Conservation (phyloP, 495 filamentous ascomycete genomes). For the Penicillium turbatum region DNA sequence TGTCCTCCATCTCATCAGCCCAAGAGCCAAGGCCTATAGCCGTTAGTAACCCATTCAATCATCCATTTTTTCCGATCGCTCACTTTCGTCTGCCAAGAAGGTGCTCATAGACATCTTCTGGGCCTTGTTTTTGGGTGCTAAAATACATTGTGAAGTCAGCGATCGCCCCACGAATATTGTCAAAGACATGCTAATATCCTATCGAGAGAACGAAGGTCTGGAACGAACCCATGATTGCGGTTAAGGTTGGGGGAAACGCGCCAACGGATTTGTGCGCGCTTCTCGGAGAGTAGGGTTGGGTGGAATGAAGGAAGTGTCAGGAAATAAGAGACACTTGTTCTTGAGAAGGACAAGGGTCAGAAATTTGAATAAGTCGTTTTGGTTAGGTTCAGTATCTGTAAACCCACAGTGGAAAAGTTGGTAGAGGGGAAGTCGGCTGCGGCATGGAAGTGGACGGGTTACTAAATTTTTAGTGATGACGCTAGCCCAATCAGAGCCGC, state of each 20-base stretch:
- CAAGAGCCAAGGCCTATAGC: conserved; percentile 82
- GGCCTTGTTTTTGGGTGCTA: conserved; percentile 70
- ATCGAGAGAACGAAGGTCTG: conserved; percentile 10
- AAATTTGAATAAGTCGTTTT: conserved; percentile 1
- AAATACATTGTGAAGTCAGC: conserved; percentile 11
- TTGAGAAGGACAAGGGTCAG: conserved; percentile 13
- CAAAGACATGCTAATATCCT: neutral
- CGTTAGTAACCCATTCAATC: conserved; percentile 30
- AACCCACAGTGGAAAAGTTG: conserved; percentile 37
- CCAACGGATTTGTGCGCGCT: conserved; percentile 45
- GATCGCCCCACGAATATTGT: conserved; percentile 17
- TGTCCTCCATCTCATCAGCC: conserved; percentile 97
- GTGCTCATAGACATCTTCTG: conserved; percentile 92
- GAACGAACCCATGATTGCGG: conserved; percentile 86
- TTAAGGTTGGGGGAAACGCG: conserved; percentile 43
- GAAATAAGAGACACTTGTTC: conserved; percentile 16
- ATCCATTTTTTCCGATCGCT: conserved; percentile 28
- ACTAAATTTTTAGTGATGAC: conserved; percentile 50
- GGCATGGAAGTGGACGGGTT: conserved; percentile 31
- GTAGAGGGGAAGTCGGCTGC: conserved; percentile 40
- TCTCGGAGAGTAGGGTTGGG: conserved; percentile 27
- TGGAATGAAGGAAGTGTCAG: conserved; percentile 17
- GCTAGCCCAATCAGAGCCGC: conserved; percentile 43
- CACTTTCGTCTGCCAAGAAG: conserved; percentile 86
- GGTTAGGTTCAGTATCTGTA: conserved; percentile 16